phyloP scores from a whole-genome alignment of 345 rosid genomes.

The Murraya paniculata region DNA sequence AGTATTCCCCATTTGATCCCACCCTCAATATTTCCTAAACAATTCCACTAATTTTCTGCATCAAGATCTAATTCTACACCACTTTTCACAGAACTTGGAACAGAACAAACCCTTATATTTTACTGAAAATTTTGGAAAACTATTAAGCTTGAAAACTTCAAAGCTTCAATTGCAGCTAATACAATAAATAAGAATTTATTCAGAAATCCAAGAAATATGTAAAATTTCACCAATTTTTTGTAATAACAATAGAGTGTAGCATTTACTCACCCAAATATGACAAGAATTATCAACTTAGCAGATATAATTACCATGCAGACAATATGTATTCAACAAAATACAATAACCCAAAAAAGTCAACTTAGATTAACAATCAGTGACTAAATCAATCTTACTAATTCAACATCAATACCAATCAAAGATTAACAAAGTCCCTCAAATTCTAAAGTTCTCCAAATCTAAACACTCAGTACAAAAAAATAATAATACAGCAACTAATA shows the following conservation, averaged over 20 bases:
- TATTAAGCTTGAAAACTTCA: not conserved
- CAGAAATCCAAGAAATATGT: not conserved
- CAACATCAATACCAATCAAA: not conserved
- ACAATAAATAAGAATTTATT: not conserved
- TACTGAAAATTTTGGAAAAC: not conserved
- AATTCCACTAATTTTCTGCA: constrained; percentile 22
- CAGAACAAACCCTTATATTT: constrained; percentile 21
- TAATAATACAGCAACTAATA: not conserved
- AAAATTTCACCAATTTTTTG: constrained; percentile 4
- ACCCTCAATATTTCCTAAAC: constrained; percentile 19
- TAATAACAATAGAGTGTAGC: not conserved
- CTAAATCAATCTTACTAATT: not conserved
- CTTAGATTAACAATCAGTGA: constrained; percentile 6
- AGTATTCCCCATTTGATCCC: constrained; percentile 68
- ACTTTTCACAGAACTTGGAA: constrained; percentile 11
- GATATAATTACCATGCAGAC: not conserved
- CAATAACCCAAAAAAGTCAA: constrained; percentile 16
- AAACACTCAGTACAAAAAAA: not conserved
- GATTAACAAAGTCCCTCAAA: not conserved
- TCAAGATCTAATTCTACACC: constrained; percentile 37
- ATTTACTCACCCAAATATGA: not conserved
- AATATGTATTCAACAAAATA: constrained; percentile 11
- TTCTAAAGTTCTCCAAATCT: not conserved
- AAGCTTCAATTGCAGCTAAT: not conserved
- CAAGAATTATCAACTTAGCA: not conserved